phyloP scores from a whole-genome alignment of 352 stramenopile species.

The Aphanomyces invadans region DNA sequence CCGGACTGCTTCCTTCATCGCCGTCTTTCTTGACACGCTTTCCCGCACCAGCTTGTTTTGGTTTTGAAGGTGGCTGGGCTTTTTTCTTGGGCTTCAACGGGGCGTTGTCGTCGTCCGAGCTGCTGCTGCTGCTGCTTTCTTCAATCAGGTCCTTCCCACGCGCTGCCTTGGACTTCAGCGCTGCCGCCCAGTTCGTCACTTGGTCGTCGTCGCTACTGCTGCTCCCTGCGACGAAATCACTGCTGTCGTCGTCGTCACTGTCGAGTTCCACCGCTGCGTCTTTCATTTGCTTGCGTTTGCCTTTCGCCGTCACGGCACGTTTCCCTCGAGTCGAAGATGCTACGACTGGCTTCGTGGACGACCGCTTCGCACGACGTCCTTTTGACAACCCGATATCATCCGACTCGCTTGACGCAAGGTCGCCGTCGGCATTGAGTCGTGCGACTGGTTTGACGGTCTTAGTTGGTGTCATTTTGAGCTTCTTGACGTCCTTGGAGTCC shows the following conservation, averaged over 20 bases:
- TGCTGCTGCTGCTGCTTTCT: not conserved
- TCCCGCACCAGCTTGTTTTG: not conserved
- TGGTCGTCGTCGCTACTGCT: conserved; percentile 8
- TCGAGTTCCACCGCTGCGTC: no score
- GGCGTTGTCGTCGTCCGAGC: conserved; percentile 2
- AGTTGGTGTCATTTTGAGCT: not conserved
- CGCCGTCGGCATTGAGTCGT: not conserved
- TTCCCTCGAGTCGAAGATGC: no score
- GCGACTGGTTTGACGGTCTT: no score
- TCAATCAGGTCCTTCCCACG: not conserved
- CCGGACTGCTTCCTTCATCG: not conserved
- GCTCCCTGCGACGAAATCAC: not conserved
- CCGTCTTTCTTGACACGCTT: not conserved
- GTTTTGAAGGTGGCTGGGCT: not conserved
- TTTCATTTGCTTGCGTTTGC: not conserved
- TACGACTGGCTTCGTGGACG: no score
- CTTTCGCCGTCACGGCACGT: no score
- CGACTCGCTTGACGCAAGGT: no score
- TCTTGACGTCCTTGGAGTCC: not conserved
- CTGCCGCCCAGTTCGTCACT: not conserved
- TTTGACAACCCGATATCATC: no score
- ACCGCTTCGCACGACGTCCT: no score
- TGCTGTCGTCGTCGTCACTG: not conserved
- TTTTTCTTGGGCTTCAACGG: not conserved
- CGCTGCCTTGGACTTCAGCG: conserved; percentile 5